Evolutionary conservation across 306 rosid genomes (phyloP), one percentile per base, ranked within the genome.

Genomic region (Ochetophila trinervis): DNA sequence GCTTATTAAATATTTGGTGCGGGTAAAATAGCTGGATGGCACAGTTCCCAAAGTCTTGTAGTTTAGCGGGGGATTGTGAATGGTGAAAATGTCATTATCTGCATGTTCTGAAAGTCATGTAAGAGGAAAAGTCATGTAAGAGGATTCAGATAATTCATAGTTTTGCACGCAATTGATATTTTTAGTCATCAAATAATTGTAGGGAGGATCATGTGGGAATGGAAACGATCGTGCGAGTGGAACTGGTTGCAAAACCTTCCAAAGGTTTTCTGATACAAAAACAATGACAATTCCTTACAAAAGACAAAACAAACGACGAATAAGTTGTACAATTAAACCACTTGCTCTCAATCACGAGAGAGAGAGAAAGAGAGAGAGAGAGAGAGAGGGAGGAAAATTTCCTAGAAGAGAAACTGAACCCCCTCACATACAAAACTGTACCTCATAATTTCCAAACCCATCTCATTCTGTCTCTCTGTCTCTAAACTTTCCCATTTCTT

Each of bases 291-390:
- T 23, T 68, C 89, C 32, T 50, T 37, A 44, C 54, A 76, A 79
- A 79, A 74, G 63, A 79, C 89, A 72, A 58, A 40, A 78, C 69
- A 68, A 64, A 75, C 52, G 91, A 83, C 89, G 40, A 66, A 63
- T 34, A 66, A 52, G 58, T 71, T 63, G 60, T 78, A 71, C 45
- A 51, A 63, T n/a, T n/a, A 42, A 18, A 69, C 69, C 79, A 58
- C 64, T 63, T 59, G 77, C 67, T 76, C 35, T 66, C 74, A 67
- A 65, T 82, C 80, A 79, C 76, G 81, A 82, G 86, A 62, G 35
- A 44, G 65, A 79, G 70, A 71, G 74, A 68, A 68, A 66, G 70
- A 55, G 37, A 60, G 13, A 50, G 78, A 52, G 37, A 51, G 50
- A 54, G 22, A 65, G 57, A 17, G 23, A 37, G 22, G 11, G 9